Evolutionary conservation across 2,329 filamentous ascomycete genomes (phyloP).

Genomic region (Zasmidium angulare): DNA sequence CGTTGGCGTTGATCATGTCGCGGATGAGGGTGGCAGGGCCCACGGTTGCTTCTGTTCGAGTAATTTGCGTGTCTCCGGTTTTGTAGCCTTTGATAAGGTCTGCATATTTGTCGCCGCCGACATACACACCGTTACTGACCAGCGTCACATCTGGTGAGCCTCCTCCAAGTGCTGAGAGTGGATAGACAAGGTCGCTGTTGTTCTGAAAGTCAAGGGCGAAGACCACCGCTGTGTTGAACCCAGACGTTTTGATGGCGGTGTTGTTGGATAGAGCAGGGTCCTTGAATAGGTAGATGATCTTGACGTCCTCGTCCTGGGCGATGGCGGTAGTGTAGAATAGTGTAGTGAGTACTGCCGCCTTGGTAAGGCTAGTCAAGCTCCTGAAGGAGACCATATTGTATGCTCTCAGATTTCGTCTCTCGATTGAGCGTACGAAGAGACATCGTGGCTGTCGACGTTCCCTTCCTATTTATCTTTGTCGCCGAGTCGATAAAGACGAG

Average conservation of each 20-base stretch:
- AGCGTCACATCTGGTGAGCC: slow-evolving; percentile 2
- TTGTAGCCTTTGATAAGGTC: slow-evolving; percentile 81
- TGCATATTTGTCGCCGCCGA: slow-evolving; percentile 74
- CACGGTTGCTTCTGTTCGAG: slow-evolving; percentile 2
- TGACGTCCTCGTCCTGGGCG: not conserved
- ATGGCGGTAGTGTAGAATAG: not conserved
- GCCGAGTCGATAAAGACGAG: not conserved
- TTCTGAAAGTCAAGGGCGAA: slow-evolving; percentile 1
- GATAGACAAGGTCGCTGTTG: slow-evolving; percentile 3
- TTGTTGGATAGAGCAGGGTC: not conserved
- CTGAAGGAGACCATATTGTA: not conserved
- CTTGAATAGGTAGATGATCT: slow-evolving; percentile 5
- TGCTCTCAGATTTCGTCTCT: not conserved
- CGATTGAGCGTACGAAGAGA: not conserved
- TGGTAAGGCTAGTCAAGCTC: not conserved
- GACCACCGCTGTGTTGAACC: slow-evolving; percentile 3
- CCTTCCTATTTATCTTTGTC: not conserved
- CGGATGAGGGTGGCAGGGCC: not conserved
- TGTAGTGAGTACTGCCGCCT: not conserved
- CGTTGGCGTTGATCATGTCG: not conserved
- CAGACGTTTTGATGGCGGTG: slow-evolving; percentile 1
- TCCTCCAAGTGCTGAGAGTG: not conserved
- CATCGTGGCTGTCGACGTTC: not conserved
- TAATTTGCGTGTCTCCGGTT: slow-evolving; percentile 66
- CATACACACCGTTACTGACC: slow-evolving; percentile 54